A percentile compares a stretch with the other conserved stretches of the same genome.
Conservation (phyloP, 371 early-diverging fungal genomes). For the Neoconidiobolus thromboides region DNA sequence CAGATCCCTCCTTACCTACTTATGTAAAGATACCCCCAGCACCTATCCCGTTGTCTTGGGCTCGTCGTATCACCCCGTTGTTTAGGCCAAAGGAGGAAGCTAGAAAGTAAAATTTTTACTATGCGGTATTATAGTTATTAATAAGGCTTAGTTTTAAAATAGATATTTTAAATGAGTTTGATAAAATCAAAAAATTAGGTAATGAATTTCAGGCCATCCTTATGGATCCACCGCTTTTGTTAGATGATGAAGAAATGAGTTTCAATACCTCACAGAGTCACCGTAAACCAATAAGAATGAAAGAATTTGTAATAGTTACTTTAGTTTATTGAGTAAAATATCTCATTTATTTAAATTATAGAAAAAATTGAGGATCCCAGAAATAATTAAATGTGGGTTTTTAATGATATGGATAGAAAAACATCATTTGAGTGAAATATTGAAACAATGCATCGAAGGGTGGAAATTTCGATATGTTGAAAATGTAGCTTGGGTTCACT, state of each 20-base stretch:
- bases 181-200: conserved; percentile 27
- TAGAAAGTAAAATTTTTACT: background rate
- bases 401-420: conserved; percentile 85
- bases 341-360: conserved; percentile 5
- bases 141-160: background rate
- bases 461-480: conserved; percentile 92
- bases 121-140: too few relatives aligned
- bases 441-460: conserved; percentile 30
- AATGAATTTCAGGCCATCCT: conserved; percentile 56
- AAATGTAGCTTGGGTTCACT: conserved; percentile 86
- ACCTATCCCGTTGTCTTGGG: conserved; percentile 73
- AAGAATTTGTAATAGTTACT: too few relatives aligned
- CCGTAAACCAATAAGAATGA: too few relatives aligned
- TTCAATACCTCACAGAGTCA: too few relatives aligned
- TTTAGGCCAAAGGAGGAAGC: conserved; percentile 10
- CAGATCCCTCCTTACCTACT: conserved; percentile 67
- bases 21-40: conserved; percentile 69
- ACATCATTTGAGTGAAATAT: conserved; percentile 60
- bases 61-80: conserved; percentile 36
- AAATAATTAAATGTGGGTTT: conserved; percentile 55
- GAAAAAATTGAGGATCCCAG: conserved; percentile 28
- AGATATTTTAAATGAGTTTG: background rate
- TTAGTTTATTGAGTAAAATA: too few relatives aligned
- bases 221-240: conserved; percentile 77
- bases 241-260: conserved; percentile 34